Base-by-base conservation (phyloP, 495 filamentous ascomycete genomes). In the Aspergillus egyptiacus region DNA sequence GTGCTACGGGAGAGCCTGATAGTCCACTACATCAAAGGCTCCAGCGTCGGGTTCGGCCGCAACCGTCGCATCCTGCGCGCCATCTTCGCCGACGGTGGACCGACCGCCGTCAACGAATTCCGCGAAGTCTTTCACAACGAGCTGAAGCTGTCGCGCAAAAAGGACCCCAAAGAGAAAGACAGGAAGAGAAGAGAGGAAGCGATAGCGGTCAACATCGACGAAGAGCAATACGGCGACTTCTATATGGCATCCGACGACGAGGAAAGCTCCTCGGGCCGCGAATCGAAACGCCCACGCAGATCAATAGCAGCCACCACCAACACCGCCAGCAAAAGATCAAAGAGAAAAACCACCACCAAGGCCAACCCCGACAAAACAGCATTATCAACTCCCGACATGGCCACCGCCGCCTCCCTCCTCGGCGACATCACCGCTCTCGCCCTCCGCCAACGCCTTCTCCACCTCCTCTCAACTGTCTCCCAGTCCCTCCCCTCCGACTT, bases 381-480 rank as follows among this genome's bases (percentile, higher is more conserved):
- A n/a, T n/a, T n/a, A n/a, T n/a, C n/a, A n/a, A n/a, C n/a, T 2
- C 24, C 8, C 41, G 11, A 14, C 14, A 25, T 19, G 47, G 37
- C 18, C 11, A 23, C 14, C 25, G 22, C 42, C 2, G 33, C 13
- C 47, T 27, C 50, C 25, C 38, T 51, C 10, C 59, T 78, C 27
- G 78, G 80, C 10, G 76, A 81, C 37, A 68, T 77, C 17, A 68
- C 79, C 6, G 78, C 83, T 2, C 71, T 88, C 14, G 60, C 66
- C n/a, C 61, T 87, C 46, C 81, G 85, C 25, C 76, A 83, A 57
- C 76, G 80, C 17, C 66, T 89, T 18, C 78, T 88, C 48, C 70
- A 59, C 20, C 63, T 79, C 57, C 67, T 82, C 24, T 70, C 73
- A 10, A 64, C 63, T 18, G 72, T 87, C 30, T 74, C 75, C 2